Percentiles rank a stretch among this genome's conserved stretches.
Conservation (phyloP, 2,329 filamentous ascomycete genomes). For the Xylariaceae sp. region DNA sequence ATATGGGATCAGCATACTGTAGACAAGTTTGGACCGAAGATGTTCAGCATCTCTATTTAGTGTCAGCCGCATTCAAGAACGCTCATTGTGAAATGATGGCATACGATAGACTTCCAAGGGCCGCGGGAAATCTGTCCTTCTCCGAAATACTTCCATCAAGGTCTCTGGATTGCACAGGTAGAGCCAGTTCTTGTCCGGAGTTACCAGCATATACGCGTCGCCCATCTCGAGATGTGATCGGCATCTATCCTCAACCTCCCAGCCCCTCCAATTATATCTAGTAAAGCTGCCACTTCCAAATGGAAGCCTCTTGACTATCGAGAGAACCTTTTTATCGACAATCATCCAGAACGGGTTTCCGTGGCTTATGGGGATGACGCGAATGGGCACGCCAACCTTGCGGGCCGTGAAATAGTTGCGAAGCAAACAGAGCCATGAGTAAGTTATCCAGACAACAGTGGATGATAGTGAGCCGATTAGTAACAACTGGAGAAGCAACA, state of each 20-base stretch:
- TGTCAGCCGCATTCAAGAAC: background rate
- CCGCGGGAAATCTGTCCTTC: constrained; percentile 21
- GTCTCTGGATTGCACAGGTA: constrained; percentile 21
- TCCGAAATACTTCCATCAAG: constrained; percentile 15
- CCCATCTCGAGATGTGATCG: constrained; percentile 27
- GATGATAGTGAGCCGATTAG: too few species aligned
- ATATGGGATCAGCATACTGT: constrained; percentile 12
- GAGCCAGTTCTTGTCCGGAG: constrained; percentile 22
- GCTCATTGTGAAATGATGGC: background rate
- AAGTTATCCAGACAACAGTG: too few species aligned
- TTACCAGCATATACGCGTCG: constrained; percentile 22
- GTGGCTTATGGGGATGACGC: constrained; percentile 37
- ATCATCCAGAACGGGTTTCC: constrained; percentile 38
- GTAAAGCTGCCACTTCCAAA: constrained; percentile 34
- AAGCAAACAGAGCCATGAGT: constrained; percentile 4
- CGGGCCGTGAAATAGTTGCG: constrained; percentile 29
- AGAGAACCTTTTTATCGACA: constrained; percentile 28
- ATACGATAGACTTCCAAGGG: constrained; percentile 12
- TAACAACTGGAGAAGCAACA: too few species aligned
- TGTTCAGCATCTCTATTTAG: constrained; percentile 15
- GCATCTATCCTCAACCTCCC: constrained; percentile 26
- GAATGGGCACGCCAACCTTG: constrained; percentile 36
- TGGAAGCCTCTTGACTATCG: constrained; percentile 26
- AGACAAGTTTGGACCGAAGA: constrained; percentile 27
- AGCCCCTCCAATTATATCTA: constrained; percentile 28